phyloP scores from a whole-genome alignment of 148 eudicot species.

The Spergularia bocconei region DNA sequence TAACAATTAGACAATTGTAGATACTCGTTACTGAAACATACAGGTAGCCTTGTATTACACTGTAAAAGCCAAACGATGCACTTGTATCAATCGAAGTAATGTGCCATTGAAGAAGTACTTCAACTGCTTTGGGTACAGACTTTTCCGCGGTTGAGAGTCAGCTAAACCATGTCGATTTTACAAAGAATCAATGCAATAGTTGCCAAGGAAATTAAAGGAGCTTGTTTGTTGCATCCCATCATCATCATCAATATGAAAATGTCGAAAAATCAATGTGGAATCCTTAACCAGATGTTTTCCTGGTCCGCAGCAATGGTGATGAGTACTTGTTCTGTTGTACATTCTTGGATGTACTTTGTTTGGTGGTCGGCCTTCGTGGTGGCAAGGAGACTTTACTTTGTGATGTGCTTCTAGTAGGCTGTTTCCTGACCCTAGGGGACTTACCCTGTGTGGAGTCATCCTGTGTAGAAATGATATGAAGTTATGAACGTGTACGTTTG shows the following conservation, averaged over 20 bases:
- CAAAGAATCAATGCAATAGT: background rate
- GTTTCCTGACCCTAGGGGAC: constrained; percentile 21
- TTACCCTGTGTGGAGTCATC: background rate
- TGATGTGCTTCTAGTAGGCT: constrained; percentile 4
- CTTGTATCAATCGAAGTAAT: no score
- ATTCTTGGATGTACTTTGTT: constrained; percentile 16
- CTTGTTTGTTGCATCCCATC: background rate
- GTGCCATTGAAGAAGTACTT: no score
- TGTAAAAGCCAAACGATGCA: no score
- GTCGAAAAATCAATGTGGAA: background rate
- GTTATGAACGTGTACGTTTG: background rate
- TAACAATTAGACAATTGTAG: no score
- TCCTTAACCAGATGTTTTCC: background rate
- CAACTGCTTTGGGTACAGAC: no score
- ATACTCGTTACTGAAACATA: no score
- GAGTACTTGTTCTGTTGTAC: background rate
- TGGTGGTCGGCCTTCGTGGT: constrained; percentile 22
- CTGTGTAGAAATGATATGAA: constrained; percentile 15
- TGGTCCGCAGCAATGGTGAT: background rate
- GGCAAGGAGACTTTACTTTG: constrained; percentile 27
- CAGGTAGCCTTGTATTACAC: no score
- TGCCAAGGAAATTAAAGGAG: no score
- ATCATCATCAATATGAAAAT: background rate
- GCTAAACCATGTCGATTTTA: background rate
- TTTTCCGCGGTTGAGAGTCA: no score